Evolutionary conservation across 805 yeast genomes (phyloP), one percentile per base, ranked within the genome.

Genomic region (Isabelozyma pseudorhagii): DNA sequence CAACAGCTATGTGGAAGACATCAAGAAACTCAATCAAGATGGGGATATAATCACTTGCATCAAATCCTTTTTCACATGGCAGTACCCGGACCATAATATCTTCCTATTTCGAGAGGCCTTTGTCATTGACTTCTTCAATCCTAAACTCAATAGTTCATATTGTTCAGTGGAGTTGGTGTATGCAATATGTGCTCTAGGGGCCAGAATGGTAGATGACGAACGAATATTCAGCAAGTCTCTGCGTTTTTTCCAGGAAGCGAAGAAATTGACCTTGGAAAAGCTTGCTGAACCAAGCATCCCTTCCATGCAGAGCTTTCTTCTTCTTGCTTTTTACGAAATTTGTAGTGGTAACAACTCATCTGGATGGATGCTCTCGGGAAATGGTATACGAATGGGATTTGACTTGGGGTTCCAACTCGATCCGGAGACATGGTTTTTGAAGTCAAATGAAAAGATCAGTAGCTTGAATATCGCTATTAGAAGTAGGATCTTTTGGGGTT

Each of bases 81-180:
- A 80, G 52, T 83, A 83, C 54, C 87, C 87, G 3, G 87, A 83
- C 52, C 76, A 80, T 54, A 80, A 81, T 56, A 74, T 80, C 68
- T 83, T 82, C 55, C 74, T 83, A n/a, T 83, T 80, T 57, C 67
- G 88, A 50, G 89, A 83, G 54, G 80, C 84, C 13, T 83, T 83
- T 56, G 63, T 83, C 28, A 71, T 72, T 46, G 88, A 84, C 48
- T 82, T 83, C 60, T 82, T 82, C 61, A 74, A 80, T 56, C 84
- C 85, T 28, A 75, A 75, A 17, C 69, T 74, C 15, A 69, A 74
- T 52, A 71, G 77, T 41, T 68, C 78, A 40, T 83, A 82, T 61
- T 83, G 87, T 57, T 80, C 83, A 31, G 72, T 71, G 49, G 80
- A 76, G 28, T 63, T 83, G 43, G 75, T 83, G 2, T 75, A 77